Evolutionary conservation across 2,329 filamentous ascomycete species (phyloP).

Genomic region (Aspergillus novoparasiticus): DNA sequence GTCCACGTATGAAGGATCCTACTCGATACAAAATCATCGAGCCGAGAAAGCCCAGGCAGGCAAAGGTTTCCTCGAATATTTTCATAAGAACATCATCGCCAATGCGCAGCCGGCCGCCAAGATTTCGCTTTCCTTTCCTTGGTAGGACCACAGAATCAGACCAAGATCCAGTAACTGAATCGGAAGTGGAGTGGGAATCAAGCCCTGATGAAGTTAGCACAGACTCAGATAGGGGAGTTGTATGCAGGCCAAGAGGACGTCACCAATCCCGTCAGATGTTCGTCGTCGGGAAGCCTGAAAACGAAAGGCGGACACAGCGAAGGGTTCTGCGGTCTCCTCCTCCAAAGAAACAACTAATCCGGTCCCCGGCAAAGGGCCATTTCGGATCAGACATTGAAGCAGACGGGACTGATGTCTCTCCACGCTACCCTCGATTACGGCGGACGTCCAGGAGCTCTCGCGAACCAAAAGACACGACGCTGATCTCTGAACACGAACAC

Average conservation of each 20-base stretch:
- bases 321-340: conserved; percentile 1
- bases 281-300: conserved; percentile 17
- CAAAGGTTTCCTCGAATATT: background rate
- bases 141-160: conserved; percentile 10
- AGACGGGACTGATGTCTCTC: background rate
- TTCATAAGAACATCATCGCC: conserved; percentile 11
- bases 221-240: background rate
- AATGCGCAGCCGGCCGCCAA: conserved; percentile 15
- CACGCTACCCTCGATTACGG: conserved; percentile 2
- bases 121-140: conserved; percentile 19
- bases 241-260: conserved; percentile 10
- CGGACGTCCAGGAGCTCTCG: conserved; percentile 10
- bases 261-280: conserved; percentile 14
- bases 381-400: conserved; percentile 1
- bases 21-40: conserved; percentile 15
- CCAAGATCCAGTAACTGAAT: background rate
- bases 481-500: conserved; percentile 23
- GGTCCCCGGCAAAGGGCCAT: conserved; percentile 7
- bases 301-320: background rate
- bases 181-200: background rate
- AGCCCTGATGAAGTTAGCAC: background rate
- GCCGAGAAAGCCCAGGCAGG: conserved; percentile 6
- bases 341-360: conserved; percentile 11
- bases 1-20: conserved; percentile 1
- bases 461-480: conserved; percentile 21